Conservation (phyloP, 768 basidiomycete genomes). For the Leccinum olivaceopallidum region DNA sequence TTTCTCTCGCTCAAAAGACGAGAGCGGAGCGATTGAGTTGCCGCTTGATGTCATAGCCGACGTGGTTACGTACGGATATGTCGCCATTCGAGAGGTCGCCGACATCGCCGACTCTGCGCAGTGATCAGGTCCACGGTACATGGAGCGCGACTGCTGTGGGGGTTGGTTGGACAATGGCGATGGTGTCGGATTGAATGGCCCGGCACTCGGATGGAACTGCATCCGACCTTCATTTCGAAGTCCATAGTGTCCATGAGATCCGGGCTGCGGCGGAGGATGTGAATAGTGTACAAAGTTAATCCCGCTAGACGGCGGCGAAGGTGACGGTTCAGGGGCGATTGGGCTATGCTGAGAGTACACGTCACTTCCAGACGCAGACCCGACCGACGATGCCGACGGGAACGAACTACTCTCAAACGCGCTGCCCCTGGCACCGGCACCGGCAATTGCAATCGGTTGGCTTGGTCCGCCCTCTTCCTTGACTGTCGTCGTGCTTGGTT, state of each 20-base stretch:
- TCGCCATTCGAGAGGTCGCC: conserved; percentile 34
- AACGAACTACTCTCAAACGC: conserved; percentile 52
- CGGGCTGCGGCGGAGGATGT: conserved; percentile 36
- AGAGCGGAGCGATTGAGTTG: conserved; percentile 24
- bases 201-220: conserved; percentile 21
- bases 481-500: conserved; percentile 32
- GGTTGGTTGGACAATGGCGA: conserved; percentile 38
- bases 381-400: conserved; percentile 46
- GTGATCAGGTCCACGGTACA: conserved; percentile 38
- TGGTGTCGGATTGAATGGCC: conserved; percentile 42
- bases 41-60: conserved; percentile 38
- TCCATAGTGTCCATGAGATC: conserved; percentile 23
- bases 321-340: conserved; percentile 49
- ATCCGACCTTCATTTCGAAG: conserved; percentile 33
- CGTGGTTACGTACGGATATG: conserved; percentile 39
- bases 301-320: conserved; percentile 61
- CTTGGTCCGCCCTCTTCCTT: conserved; percentile 30
- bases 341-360: conserved; percentile 50
- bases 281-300: conserved; percentile 63
- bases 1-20: conserved; percentile 59
- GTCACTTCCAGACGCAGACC: conserved; percentile 59
- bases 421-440: conserved; percentile 46
- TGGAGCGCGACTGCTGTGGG: conserved; percentile 25
- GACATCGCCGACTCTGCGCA: conserved; percentile 33
- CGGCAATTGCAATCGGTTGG: conserved; percentile 45